These are phyloP conservation scores for Vigna mungo DNA, from an alignment of 306 rosid species.

Conservation along the genomic window DNA sequence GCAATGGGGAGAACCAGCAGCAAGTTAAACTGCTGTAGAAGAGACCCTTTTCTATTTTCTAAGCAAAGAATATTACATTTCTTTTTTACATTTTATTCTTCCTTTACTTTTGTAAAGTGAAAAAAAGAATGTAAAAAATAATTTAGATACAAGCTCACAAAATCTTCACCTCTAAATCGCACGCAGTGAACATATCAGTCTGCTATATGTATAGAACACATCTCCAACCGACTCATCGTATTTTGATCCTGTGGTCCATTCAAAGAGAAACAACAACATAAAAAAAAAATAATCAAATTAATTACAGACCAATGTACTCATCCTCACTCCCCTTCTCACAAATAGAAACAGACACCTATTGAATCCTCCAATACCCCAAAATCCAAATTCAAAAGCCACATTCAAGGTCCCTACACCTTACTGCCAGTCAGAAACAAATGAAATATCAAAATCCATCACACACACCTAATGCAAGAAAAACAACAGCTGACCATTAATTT, in stretches of 20 bases:
- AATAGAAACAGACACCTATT: no score
- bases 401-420: not conserved
- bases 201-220: not conserved
- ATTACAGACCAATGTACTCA: no score
- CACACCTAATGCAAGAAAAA: not conserved
- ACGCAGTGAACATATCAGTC: not conserved
- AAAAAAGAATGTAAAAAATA: conserved; percentile 28
- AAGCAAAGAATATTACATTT: conserved; percentile 49
- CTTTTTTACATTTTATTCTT: conserved; percentile 36
- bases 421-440: not conserved
- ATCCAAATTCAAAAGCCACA: not conserved
- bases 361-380: not conserved
- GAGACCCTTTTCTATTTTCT: conserved; percentile 20
- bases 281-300: conserved; percentile 19
- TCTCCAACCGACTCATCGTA: conserved; percentile 47
- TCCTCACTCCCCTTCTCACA: no score
- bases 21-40: conserved; percentile 29
- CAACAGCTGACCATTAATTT: not conserved
- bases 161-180: conserved; percentile 39
- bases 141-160: conserved; percentile 41
- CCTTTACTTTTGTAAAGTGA: conserved; percentile 26
- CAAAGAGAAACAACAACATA: conserved; percentile 36
- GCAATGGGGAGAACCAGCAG: conserved; percentile 44
- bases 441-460: not conserved
- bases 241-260: conserved; percentile 64